Conservation (phyloP, 306 rosid species). For the Notholithocarpus densiflorus region DNA sequence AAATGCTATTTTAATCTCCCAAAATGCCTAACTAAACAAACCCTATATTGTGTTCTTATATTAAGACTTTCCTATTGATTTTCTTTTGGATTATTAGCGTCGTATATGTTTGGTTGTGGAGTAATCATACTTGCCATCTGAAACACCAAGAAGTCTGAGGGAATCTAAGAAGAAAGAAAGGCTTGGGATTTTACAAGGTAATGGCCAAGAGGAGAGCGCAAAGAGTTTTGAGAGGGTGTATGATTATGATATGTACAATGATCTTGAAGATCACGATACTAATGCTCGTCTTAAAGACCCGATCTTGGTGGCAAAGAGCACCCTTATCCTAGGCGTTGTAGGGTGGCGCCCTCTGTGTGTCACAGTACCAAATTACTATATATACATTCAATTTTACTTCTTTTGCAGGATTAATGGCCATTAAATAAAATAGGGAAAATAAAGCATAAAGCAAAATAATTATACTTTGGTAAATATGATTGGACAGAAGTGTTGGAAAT, state of each 20-base stretch:
- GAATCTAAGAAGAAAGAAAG: slow-evolving; percentile 40
- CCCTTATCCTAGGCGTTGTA: slow-evolving; percentile 35
- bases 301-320: slow-evolving; percentile 28
- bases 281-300: slow-evolving; percentile 21
- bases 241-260: slow-evolving; percentile 53
- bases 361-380: neutral
- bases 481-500: no score
- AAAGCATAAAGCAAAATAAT: no score
- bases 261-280: slow-evolving; percentile 37
- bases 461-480: no score
- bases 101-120: no score
- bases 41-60: no score
- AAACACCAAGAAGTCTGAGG: slow-evolving; percentile 37
- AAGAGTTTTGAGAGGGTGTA: slow-evolving; percentile 36
- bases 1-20: no score
- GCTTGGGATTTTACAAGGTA: slow-evolving; percentile 35
- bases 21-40: no score
- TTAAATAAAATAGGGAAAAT: neutral
- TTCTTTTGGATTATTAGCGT: no score
- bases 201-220: slow-evolving; percentile 42
- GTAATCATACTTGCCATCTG: slow-evolving; percentile 45
- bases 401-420: no score
- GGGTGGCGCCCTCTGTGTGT: slow-evolving; percentile 28
- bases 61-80: no score
- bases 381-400: neutral